Evolutionary conservation across 805 yeast genomes (phyloP), one percentile per base, ranked within the genome.

Genomic region (Blastobotrys parvus): DNA sequence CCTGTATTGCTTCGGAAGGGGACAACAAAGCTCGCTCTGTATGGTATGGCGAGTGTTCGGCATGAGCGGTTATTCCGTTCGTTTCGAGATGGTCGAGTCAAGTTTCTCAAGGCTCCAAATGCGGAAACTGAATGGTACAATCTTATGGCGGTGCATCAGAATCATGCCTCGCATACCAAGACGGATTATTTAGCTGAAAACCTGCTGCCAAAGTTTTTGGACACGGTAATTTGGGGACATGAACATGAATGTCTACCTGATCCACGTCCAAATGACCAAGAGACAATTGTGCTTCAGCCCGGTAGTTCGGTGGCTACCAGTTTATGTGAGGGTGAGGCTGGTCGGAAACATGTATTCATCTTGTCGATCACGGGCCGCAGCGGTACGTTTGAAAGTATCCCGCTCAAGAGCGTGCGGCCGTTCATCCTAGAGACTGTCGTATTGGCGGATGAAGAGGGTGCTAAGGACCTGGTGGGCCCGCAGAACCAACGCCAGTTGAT

Each of bases 291-390:
- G 0, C 68, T 92, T 31, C 96, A 88, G 58, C 92, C 95, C 0
- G 98, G 98, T 0, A 85, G 95, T 1, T 83, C 95, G 0, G 83
- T 92, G 15, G 97, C 95, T 0, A 92, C 98, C 0, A 80, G 95
- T 2, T 67, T 92, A 19, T 75, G 84, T 46, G 92, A 83, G 42
- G 94, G 90, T 8, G 98, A 92, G 58, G 74, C 86, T 0, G 70
- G 76, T 13, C 75, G 72, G 27, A 92, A 92, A 58, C 72, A 78
- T 57, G 89, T 80, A 0, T 89, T 82, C 44, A 67, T 92, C 2
- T 51, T 92, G 47, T 77, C 75, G 37, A 67, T 90, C 16, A 69
- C 74, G n/a, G 79, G 77, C 2, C 69, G 66, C 33, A 68, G 76
- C 36, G 77, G 75, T 52, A 61, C 72, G 1, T 42, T 82, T 20